Evolutionary conservation across 129 eudicot genomes (phyloP), one percentile per base, ranked within the genome.

Genomic region (Artemisia annua): DNA sequence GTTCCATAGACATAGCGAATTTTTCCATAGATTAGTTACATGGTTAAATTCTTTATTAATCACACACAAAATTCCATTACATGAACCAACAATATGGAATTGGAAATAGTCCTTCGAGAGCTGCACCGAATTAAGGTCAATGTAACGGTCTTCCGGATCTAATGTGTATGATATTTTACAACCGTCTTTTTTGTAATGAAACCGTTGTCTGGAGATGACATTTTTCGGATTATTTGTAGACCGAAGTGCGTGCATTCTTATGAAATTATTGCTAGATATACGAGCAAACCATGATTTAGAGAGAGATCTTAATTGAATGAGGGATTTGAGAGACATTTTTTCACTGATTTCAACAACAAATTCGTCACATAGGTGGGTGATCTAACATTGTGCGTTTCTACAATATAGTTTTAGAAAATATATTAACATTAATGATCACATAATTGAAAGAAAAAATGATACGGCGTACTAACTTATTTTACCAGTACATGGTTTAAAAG

Each of bases 261-360:
- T 60, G 11, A 60, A 60, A 60, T 4, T 3, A 19, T 39, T 4
- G 18, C 9, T 28, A 12, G 30, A 20, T 8, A 58, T 58, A 58
- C 39, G 63, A 58, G 63, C 22, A 58, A 5, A 60, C 66, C 66
- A 60, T 22, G 44, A 60, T 60, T 60, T 60, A 43, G 66, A 60
- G 66, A 26, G 17, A 22, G 46, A 26, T 60, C 66, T 60, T 3
- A 11, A 24, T 11, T 17, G 16, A 17, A 58, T 7, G 13, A 58
- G 39, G 35, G 63, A 19, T 58, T 58, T 58, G 14, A 15, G 12
- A 8, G 63, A 16, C 12, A 58, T 2, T 11, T 32, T 58, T 58
- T 3, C 12, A 20, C 22, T 10, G 32, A 58, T 58, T 58, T 58
- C 39, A 22, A 32, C 15, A 19, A 58, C 24, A 39, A 20, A 18